Base-by-base conservation (phyloP, 1,139 yeast species). In the Hyphopichia burtonii region DNA sequence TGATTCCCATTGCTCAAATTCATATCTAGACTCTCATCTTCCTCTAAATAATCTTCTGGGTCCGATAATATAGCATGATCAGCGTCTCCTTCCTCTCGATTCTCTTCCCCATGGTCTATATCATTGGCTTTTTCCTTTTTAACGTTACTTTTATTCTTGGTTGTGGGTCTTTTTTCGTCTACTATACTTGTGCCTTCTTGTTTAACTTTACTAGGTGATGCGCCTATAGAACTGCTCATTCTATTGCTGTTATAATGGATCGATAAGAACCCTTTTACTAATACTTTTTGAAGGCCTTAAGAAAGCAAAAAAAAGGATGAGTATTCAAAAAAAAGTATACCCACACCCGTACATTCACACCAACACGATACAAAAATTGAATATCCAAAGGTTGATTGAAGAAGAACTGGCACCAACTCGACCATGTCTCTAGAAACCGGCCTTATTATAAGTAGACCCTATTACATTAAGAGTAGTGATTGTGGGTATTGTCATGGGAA, bases 401-500 rank as follows among this genome's bases (percentile, higher is more conserved):
- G 23, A 22, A 22, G 23, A 9, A 22, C n/a, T n/a, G n/a, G n/a
- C n/a, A n/a, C n/a, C 6, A 22, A 22, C 8, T 7, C 9, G 34
- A 16, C 10, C 8, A 8, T 23, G 10, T 6, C 23, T 32, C 34
- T 23, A 17, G 34, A 36, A 31, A 17, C 22, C 18, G 44, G 46
- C 5, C 32, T 50, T 38, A 45, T 51, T 3, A 16, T 55, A 15
- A 44, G 54, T 5, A 41, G 51, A 12, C 66, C 67, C 7, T 41
- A 49, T 8, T 64, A 64, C 40, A 40, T 56, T n/a, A 39, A 46
- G n/a, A 54, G 55, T 12, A 45, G 54, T 18, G 54, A 59, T 22
- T 85, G 93, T 61, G 93, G 91, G 0, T 85, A 85, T 53, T 85
- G 93, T 51, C 65, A 73, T 31, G 78, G 80, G 10, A 45, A 22